phyloP scores from a whole-genome alignment of 306 rosid genomes.

The Vachellia pachyceras region DNA sequence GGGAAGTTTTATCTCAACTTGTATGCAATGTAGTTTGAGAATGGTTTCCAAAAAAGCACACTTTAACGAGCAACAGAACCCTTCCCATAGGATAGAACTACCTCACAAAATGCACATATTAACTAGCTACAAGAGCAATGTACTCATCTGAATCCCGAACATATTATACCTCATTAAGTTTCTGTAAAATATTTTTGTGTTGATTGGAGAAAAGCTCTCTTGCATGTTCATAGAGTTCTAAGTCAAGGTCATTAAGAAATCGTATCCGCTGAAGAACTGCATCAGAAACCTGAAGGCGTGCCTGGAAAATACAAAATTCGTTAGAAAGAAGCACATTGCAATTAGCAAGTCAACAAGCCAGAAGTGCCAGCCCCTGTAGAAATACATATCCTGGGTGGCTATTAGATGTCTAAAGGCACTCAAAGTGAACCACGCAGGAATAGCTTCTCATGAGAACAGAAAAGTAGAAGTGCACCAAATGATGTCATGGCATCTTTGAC shows the following conservation, averaged over 20 bases:
- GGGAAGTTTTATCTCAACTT: too few relatives aligned
- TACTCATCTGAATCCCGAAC: conserved; percentile 14
- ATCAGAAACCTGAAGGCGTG: conserved; percentile 71
- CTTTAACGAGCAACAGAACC: neutral
- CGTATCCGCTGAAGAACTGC: conserved; percentile 64
- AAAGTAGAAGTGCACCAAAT: conserved; percentile 14
- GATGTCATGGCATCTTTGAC: conserved; percentile 31
- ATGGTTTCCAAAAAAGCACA: too few relatives aligned
- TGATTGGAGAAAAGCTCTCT: conserved; percentile 63
- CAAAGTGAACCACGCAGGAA: conserved; percentile 19
- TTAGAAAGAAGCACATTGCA: conserved; percentile 25
- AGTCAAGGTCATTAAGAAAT: conserved; percentile 81
- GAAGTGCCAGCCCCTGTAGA: neutral
- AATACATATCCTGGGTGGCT: conserved; percentile 27
- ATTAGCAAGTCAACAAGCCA: conserved; percentile 22
- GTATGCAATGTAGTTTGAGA: too few relatives aligned
- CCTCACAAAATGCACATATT: neutral
- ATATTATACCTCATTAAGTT: conserved; percentile 55
- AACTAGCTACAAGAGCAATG: neutral
- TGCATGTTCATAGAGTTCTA: conserved; percentile 84
- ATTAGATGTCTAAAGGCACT: neutral
- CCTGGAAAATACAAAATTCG: conserved; percentile 52
- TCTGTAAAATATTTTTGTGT: conserved; percentile 50
- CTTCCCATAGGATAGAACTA: conserved; percentile 3
- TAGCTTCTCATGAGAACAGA: conserved; percentile 23